Percentiles rank a stretch among this genome's conserved stretches.
phyloP scores from a whole-genome alignment of 1,284 basidiomycete genomes.

The Ustilago tritici region DNA sequence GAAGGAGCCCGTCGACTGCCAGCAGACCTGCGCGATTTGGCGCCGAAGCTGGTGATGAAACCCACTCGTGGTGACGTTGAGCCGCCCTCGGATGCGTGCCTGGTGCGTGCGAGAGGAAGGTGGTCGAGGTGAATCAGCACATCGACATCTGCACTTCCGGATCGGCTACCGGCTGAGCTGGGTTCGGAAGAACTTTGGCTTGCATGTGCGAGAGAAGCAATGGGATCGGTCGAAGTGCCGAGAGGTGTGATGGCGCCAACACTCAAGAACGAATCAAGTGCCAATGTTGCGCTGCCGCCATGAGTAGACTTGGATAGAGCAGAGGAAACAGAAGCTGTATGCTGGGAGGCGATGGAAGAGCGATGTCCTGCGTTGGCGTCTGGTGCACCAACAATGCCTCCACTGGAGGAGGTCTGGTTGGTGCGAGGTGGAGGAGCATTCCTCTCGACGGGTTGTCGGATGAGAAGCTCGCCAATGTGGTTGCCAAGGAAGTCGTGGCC shows the following conservation, averaged over 20 bases:
- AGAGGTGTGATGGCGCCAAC: conserved; percentile 13
- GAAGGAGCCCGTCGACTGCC: conserved; percentile 27
- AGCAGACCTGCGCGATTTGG: conserved; percentile 26
- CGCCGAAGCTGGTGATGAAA: conserved; percentile 43
- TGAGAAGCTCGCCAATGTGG: conserved; percentile 51
- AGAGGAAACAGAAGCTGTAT: not conserved
- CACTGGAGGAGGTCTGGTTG: conserved; percentile 20
- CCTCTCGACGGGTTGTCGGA: conserved; percentile 37
- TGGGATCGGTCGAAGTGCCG: conserved; percentile 7
- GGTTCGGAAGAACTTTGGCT: conserved; percentile 38
- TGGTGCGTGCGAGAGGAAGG: conserved; percentile 12
- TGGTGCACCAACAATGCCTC: conserved; percentile 15
- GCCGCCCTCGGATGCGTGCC: conserved; percentile 14
- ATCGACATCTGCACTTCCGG: conserved; percentile 22
- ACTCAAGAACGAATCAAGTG: conserved; percentile 14
- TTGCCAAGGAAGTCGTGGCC: conserved; percentile 51
- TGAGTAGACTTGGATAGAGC: not conserved
- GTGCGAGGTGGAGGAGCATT: not conserved
- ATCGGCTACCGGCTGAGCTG: conserved; percentile 28
- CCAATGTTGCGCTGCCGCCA: not conserved
- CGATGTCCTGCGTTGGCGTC: conserved; percentile 10
- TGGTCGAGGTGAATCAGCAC: conserved; percentile 25
- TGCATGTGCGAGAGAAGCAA: conserved; percentile 20
- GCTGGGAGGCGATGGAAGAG: conserved; percentile 5
- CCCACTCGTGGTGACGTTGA: conserved; percentile 21